Base-by-base conservation (phyloP, 2,329 filamentous ascomycete species). In the Cladosporium sp. region DNA sequence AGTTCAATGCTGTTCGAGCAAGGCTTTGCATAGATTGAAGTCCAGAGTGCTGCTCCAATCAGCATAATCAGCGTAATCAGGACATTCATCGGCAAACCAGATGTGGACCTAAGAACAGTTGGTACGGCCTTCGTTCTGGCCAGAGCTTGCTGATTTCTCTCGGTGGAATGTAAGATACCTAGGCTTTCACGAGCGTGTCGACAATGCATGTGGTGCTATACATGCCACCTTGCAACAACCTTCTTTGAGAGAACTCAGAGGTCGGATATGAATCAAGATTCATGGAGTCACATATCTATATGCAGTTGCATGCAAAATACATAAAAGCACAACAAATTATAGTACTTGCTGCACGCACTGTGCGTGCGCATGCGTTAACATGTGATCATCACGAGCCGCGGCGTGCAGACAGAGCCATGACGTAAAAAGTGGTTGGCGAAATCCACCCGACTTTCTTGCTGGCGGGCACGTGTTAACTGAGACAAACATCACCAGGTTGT, bases 401-500 rank as follows among this genome's bases (percentile, higher is more conserved):
- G 57, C 36, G 57, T 41, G 55, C 11, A 24, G 8, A 47, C 18
- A 47, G 41, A 24, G 41, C n/a, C 41, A 26, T 36, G 32, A 58
- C 55, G 34, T 58, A 41, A 58, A 26, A 59, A 28, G 26, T 47
- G 15, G 38, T 21, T 11, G 41, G 57, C 57, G 15, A 59, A 52
- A 47, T 52, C 44, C 59, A 62, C 59, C 41, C 44, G 18, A 34
- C 44, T 52, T 52, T 64, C 61, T 64, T 64, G 61, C 30, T 64
- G 41, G 41, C 41, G 21, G 51, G 61, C 61, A 64, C 61, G 61
- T 64, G 61, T 54, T 32, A 32, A 47, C 38, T 57, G 61, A 62
- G 47, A 62, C 59, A 62, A 24, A 26, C 59, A 62, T 36, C 59
- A 59, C 38, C n/a, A 47, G 41, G 4, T 47, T 47, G n/a, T 4